A percentile compares a stretch with the other conserved stretches of the same genome.
These are phyloP conservation scores for Annulohypoxylon bovei DNA, from an alignment of 495 filamentous ascomycete species.

Conservation along the genomic window DNA sequence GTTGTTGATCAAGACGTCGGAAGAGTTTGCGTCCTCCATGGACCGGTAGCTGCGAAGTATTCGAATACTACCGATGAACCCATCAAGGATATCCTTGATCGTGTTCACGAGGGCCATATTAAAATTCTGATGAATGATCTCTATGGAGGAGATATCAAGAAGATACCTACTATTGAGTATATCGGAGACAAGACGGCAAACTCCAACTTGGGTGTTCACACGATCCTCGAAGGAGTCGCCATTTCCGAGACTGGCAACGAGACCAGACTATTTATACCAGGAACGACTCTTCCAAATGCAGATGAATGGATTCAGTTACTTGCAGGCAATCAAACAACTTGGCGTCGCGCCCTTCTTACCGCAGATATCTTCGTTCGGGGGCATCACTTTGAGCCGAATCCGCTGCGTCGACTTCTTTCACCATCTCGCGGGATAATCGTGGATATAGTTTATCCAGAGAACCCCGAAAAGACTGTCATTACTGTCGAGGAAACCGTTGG, in stretches of 20 bases:
- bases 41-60: conserved; percentile 83
- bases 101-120: conserved; percentile 80
- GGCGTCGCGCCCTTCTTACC: conserved; percentile 84
- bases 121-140: conserved; percentile 71
- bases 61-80: conserved; percentile 79
- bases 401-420: conserved; percentile 78
- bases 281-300: conserved; percentile 67
- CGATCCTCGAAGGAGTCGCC: conserved; percentile 72
- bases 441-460: conserved; percentile 71
- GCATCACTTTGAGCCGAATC: conserved; percentile 86
- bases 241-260: conserved; percentile 71
- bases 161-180: conserved; percentile 81
- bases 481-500: conserved; percentile 64
- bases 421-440: conserved; percentile 79
- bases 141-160: conserved; percentile 70
- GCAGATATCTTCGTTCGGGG: conserved; percentile 85
- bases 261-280: conserved; percentile 67
- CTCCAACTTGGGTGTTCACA: conserved; percentile 54
- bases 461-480: conserved; percentile 73
- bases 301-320: conserved; percentile 81
- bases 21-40: conserved; percentile 84
- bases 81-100: conserved; percentile 81
- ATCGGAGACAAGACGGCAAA: conserved; percentile 76
- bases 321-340: conserved; percentile 77
- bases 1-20: conserved; percentile 86